Evolutionary conservation across 2,329 filamentous ascomycete genomes (phyloP), one percentile per base, ranked within the genome.

Genomic region (Madurella mycetomatis): DNA sequence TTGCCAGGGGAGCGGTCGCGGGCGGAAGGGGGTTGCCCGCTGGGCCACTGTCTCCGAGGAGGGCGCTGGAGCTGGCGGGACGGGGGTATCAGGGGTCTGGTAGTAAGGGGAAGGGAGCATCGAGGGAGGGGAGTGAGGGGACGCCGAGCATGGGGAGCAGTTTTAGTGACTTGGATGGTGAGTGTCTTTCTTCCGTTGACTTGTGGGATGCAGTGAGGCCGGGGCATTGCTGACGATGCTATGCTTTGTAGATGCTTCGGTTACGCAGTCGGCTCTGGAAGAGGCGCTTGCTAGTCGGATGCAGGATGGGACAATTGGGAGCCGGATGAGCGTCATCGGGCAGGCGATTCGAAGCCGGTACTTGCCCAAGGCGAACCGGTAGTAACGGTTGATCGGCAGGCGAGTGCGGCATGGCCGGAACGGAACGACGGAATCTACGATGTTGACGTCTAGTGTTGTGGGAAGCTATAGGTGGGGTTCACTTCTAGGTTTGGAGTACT

Each of bases 141-240:
- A 86, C 85, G 13, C 87, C 86, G 1, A 90, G 87, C 63, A 90
- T 91, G 84, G 87, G 88, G 1, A 92, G 88, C 68, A 92, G 88
- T 63, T 94, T 90, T 64, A 92, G 88, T 70, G 90, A 94, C 72
- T 77, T 95, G 42, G 89, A 92, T 67, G 88, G 87, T 82, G 74
- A 56, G 68, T 62, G 9, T 9, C 34, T 42, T 47, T 42, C 7
- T 47, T 50, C 48, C 9, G 32, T 48, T 47, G 48, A 8, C 1
- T 41, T 25, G 25, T 25, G 25, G 25, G 4, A 42, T 15, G 56
- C 59, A 32, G 58, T 49, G 16, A 8, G 11, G 19, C 18, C 12
- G 12, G 3, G 19, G 25, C 25, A 25, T 45, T 37, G 16, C 49
- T 62, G 53, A 50, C 47, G 9, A 25, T 53, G 59, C 47, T 40